Evolutionary conservation across 2,329 filamentous ascomycete genomes (phyloP).

Genomic region (Xylariaceae sp.): DNA sequence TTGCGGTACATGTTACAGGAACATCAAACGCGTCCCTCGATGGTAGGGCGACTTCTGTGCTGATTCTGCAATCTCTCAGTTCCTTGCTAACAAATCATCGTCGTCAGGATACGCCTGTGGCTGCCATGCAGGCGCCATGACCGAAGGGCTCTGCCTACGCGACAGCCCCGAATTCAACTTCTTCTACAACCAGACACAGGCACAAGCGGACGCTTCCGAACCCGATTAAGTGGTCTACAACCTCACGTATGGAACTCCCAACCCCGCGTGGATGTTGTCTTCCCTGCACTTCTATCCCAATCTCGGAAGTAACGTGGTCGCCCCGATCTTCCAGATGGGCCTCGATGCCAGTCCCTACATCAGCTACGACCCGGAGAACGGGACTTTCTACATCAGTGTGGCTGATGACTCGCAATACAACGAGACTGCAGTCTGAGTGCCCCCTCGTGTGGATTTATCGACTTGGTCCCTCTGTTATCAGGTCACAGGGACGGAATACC

Average conservation of each 20-base stretch:
- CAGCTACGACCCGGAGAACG: conserved; percentile 12
- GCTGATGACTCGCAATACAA: conserved; percentile 19
- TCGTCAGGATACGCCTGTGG: no score
- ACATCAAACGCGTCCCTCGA: no score
- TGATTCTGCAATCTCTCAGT: no score
- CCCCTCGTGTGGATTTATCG: conserved; percentile 8
- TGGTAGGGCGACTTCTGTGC: no score
- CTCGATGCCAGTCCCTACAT: conserved; percentile 1
- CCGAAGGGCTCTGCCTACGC: no score
- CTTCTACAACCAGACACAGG: no score
- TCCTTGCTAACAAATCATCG: no score
- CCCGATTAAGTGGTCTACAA: conserved; percentile 19
- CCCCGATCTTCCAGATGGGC: neutral
- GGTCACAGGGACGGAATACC: conserved; percentile 19
- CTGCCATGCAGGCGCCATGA: no score
- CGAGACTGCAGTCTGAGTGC: conserved; percentile 7
- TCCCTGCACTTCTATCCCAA: conserved; percentile 12
- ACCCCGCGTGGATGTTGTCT: conserved; percentile 11
- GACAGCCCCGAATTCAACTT: no score
- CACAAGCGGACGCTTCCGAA: no score
- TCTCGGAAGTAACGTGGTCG: neutral
- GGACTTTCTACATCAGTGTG: conserved; percentile 14
- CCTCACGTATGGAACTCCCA: conserved; percentile 12
- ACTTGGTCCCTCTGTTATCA: conserved; percentile 24
- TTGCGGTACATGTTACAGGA: no score